A percentile compares a stretch with the other conserved stretches of the same genome.
Conservation (phyloP, 441 rosid species). For the Euphorbia celastroides region DNA sequence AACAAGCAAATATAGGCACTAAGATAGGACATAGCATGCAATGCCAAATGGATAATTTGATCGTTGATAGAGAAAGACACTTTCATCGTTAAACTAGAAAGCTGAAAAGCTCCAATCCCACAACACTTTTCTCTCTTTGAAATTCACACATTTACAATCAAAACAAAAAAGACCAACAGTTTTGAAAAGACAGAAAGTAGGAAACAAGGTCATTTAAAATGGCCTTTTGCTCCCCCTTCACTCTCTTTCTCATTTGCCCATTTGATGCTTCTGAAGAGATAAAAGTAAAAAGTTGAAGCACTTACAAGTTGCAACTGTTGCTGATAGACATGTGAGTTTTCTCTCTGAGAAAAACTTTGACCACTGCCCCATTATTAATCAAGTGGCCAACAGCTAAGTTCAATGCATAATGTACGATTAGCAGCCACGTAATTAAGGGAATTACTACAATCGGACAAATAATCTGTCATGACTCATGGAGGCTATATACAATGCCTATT, state of each 20-base stretch:
- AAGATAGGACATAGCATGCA: constrained; percentile 11
- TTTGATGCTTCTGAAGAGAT: constrained; percentile 21
- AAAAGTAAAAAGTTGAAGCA: constrained; percentile 14
- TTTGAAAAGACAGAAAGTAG: background rate
- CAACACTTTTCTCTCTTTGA: too few species aligned
- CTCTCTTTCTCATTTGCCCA: constrained; percentile 15
- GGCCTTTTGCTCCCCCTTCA: background rate
- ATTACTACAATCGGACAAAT: constrained; percentile 36
- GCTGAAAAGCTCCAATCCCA: constrained; percentile 30
- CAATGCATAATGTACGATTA: constrained; percentile 20
- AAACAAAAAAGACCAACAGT: background rate
- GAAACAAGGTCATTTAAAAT: background rate
- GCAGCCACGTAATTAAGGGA: constrained; percentile 31
- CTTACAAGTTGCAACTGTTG: constrained; percentile 24
- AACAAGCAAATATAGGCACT: constrained; percentile 1
- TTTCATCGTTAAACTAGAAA: constrained; percentile 55
- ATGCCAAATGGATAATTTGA: constrained; percentile 25
- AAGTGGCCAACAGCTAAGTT: constrained; percentile 48
- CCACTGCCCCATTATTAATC: constrained; percentile 21
- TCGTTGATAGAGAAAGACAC: constrained; percentile 53
- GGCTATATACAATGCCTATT: constrained; percentile 37
- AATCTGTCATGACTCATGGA: constrained; percentile 32
- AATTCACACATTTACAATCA: background rate
- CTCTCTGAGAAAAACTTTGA: constrained; percentile 5
- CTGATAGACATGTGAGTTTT: constrained; percentile 24